Base-by-base conservation (phyloP, 2,329 filamentous ascomycete species). In the Venturiaceae sp. region DNA sequence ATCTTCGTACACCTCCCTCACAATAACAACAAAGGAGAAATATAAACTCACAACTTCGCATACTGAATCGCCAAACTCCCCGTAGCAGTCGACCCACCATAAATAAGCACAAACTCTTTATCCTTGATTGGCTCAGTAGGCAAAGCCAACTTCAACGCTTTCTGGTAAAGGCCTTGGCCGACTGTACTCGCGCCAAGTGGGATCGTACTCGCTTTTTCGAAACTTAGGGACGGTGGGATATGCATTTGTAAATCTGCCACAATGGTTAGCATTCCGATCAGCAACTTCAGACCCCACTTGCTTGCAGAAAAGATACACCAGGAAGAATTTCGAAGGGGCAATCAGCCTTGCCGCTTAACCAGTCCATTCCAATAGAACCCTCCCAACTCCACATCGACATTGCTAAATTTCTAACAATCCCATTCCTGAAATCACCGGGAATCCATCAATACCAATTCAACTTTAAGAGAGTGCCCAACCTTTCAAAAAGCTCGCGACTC, bases 41-140 rank as follows among this genome's bases (percentile, higher is more conserved):
- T 3, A 1, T 7, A 14, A 21, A 7, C 44, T 30, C n/a, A 50
- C 61, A 78, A 67, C 59, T 76, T 75, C 8, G 75, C 77, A 60
- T 69, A 79, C 62, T 81, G 78, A 30, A 80, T 71, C 5, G 77
- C 78, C 3, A 80, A 67, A 2, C 72, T 71, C 2, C 79, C 79
- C 0, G 77, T 80, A 19, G 78, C 78, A 2, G 77, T 79, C 36
- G 74, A 77, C 7, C 74, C 78, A 47, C 77, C 78, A 61, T 81
- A 80, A 55, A 81, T 75, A 16, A 81, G 65, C n/a, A 81, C 63
- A 0, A 74, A 69, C 47, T 72, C 65, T 39, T 71, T 65, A 11
- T 72, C 68, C n/a, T 69, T 67, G 36, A 66, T 58, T 5, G 75
- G 71, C 9, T 66, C 58, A 23, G 19, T 33, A 21, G 55, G 59